Base-by-base conservation (phyloP, 2,329 filamentous ascomycete species). In the Zymoseptoria passerinii region DNA sequence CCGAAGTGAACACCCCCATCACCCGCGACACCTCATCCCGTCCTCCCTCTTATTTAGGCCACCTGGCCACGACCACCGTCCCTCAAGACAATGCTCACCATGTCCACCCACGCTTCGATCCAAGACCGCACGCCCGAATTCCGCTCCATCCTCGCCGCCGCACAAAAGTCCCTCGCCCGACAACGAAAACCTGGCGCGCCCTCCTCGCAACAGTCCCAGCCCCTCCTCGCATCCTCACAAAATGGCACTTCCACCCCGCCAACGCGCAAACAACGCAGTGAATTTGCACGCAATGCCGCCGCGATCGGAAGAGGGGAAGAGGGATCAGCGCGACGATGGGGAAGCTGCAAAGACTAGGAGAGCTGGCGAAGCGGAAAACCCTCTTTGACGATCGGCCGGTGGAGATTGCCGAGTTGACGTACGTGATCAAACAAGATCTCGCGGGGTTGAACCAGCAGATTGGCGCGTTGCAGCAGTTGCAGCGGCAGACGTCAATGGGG, bases 71-170 rank as follows among this genome's bases (percentile, higher is more conserved):
- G 54, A 52, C 54, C 57, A n/a, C n/a, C 58, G 52, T 48, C 51
- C 55, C 61, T 40, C 57, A 50, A 50, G 49, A 57, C 50, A 50
- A 62, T 63, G 56, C 58, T 66, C 66, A 74, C 71, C 63, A 83
- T 82, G 79, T 76, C 80, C 60, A 75, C 78, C 59, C 61, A 63
- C 51, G 74, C 78, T 56, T 92, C 91, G 54, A 95, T 97, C 74
- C 94, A 99, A 80, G 94, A 99, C 78, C 90, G 94, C 71, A 99
- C 94, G 58, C 83, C 85, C 71, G 94, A 99, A 81, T 99, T 99
- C 81, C 88, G 87, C 73, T 89, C 91, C 64, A 95, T 97, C 70
- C 84, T 97, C 62, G 80, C 83, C 51, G 90, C 95, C 72, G 89
- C 90, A 54, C 90, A 95, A 76, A 73, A 72, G 58, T 68, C 71